These are phyloP conservation scores for Phylloporus arenicola DNA, from an alignment of 768 basidiomycete species.

Conservation along the genomic window DNA sequence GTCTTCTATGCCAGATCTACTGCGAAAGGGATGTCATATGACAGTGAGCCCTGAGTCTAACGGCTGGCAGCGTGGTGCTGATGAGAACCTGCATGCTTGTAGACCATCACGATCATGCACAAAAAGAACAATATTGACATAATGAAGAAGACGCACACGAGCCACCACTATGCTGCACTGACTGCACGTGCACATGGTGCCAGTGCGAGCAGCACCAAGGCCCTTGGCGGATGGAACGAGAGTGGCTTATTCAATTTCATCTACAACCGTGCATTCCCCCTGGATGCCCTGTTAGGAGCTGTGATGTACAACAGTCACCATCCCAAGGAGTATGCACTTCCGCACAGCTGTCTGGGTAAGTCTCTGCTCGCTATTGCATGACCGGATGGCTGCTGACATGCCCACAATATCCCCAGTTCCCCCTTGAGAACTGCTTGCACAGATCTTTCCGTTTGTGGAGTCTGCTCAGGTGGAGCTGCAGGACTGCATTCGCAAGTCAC, in stretches of 20 bases:
- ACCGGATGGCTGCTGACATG: background rate
- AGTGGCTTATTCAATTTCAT: no score
- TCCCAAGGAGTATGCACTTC: constrained; percentile 25
- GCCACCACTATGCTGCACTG: constrained; percentile 24
- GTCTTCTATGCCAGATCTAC: no score
- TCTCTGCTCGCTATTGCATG: background rate
- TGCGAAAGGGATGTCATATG: constrained; percentile 24
- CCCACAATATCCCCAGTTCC: background rate
- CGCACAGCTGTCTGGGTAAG: constrained; percentile 6
- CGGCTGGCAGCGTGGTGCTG: no score
- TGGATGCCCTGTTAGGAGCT: constrained; percentile 27
- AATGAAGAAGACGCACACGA: constrained; percentile 32
- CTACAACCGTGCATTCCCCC: no score
- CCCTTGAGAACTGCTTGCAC: constrained; percentile 1
- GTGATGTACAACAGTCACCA: constrained; percentile 27
- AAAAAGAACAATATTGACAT: no score
- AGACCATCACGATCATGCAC: constrained; percentile 30
- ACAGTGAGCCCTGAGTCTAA: no score
- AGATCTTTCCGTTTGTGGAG: constrained; percentile 9
- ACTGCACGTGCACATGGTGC: constrained; percentile 30
- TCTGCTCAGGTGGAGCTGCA: background rate
- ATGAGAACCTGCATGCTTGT: no score
- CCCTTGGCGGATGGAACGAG: no score
- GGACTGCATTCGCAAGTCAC: background rate
- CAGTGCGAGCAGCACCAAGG: constrained; percentile 6